These are phyloP conservation scores for Amanita thiersii DNA, from an alignment of 768 basidiomycete genomes.

Conservation along the genomic window DNA sequence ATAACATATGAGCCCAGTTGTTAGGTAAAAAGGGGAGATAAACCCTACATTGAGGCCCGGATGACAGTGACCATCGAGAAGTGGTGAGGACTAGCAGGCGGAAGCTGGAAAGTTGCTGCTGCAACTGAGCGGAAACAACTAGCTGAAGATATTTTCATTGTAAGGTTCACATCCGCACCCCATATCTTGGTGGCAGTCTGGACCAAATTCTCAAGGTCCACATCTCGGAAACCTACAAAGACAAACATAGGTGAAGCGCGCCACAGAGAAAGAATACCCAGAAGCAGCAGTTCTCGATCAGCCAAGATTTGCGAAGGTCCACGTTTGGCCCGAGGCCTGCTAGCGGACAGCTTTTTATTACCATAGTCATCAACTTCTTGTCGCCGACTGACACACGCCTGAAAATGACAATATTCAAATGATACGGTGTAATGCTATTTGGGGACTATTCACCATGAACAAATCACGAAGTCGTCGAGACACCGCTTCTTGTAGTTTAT, in stretches of 20 bases:
- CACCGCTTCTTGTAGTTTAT: conserved; percentile 35
- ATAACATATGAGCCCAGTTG: conserved; percentile 11
- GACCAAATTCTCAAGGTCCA: conserved; percentile 39
- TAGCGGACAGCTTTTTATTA: conserved; percentile 40
- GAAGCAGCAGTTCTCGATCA: conserved; percentile 62
- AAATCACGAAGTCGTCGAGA: conserved; percentile 45
- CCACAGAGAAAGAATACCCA: conserved; percentile 67
- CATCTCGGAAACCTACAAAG: conserved; percentile 31
- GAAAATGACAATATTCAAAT: neutral
- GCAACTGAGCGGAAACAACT: conserved; percentile 38
- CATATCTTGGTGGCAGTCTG: conserved; percentile 43
- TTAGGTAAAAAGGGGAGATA: neutral
- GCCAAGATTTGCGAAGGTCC: conserved; percentile 46
- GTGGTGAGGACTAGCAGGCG: conserved; percentile 25
- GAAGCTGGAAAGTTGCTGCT: conserved; percentile 34
- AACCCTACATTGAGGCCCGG: neutral
- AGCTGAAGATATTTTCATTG: conserved; percentile 56
- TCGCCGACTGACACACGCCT: conserved; percentile 43
- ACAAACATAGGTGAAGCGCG: conserved; percentile 49
- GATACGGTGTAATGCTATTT: too few relatives aligned
- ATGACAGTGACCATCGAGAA: neutral
- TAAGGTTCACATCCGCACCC: conserved; percentile 54
- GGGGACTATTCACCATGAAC: conserved; percentile 42
- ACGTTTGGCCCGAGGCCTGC: conserved; percentile 55
- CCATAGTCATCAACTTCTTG: conserved; percentile 56